phyloP scores from a whole-genome alignment of 805 yeast genomes.

The Barnettozyma siamensis region DNA sequence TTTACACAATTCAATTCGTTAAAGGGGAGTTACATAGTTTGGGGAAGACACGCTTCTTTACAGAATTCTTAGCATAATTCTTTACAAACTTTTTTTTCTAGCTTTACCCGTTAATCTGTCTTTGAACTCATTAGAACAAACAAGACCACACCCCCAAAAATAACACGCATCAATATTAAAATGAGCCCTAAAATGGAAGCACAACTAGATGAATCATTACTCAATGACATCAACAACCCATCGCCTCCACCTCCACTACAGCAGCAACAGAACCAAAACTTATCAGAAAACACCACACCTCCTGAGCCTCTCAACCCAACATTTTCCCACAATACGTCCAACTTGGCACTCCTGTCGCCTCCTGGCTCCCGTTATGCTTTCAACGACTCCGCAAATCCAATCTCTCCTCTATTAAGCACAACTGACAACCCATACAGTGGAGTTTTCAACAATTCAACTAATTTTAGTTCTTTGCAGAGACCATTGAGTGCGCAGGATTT shows the following conservation, averaged over 20 bases:
- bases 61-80: no score
- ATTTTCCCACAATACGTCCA: not conserved
- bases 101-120: no score
- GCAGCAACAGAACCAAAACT: not conserved
- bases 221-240: conserved; percentile 8
- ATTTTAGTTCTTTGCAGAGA: conserved; percentile 11
- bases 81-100: no score
- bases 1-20: no score
- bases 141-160: no score
- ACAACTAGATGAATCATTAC: conserved; percentile 8
- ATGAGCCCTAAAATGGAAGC: conserved; percentile 5
- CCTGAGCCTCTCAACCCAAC: not conserved
- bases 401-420: conserved; percentile 24
- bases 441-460: conserved; percentile 8
- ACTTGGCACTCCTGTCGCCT: conserved; percentile 34
- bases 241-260: not conserved
- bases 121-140: no score
- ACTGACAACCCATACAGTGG: conserved; percentile 14
- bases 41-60: no score
- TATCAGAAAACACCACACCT: not conserved
- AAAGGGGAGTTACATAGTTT: no score
- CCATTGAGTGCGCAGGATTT: conserved; percentile 25
- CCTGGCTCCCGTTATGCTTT: conserved; percentile 32
- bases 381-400: conserved; percentile 17
- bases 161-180: not conserved